Evolutionary conservation across 192 early-diverging fungal genomes (phyloP).

Genomic region (Dispira parvispora): DNA sequence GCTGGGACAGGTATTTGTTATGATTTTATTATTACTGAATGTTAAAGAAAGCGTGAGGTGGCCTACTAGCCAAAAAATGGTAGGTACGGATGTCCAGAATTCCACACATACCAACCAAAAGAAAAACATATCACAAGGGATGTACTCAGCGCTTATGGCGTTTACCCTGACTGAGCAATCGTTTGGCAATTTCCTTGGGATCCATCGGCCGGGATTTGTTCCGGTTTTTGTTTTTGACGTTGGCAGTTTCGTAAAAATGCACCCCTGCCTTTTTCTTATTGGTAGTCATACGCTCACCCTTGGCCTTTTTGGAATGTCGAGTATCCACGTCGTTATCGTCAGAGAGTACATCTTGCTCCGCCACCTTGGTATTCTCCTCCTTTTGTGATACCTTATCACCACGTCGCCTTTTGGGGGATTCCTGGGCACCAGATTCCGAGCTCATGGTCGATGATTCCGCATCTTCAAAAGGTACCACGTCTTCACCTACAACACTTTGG

Average conservation of each 20-base stretch:
- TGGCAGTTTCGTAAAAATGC: conserved; percentile 83
- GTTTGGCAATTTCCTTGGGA: conserved; percentile 29
- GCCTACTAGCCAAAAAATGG: too few relatives aligned
- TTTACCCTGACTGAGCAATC: conserved; percentile 26
- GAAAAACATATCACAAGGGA: too few relatives aligned
- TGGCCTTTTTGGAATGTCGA: conserved; percentile 26
- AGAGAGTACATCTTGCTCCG: conserved; percentile 7
- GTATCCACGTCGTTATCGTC: conserved; percentile 18
- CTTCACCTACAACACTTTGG: conserved; percentile 58
- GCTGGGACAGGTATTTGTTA: too few relatives aligned
- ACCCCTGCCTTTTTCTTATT: conserved; percentile 84
- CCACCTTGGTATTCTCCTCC: conserved; percentile 17
- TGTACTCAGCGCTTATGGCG: conserved; percentile 1
- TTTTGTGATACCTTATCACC: conserved; percentile 23
- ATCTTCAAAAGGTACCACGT: conserved; percentile 27
- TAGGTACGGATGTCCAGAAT: too few relatives aligned
- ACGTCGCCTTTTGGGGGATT: conserved; percentile 7
- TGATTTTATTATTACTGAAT: too few relatives aligned
- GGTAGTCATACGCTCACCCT: conserved; percentile 69
- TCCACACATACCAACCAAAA: too few relatives aligned
- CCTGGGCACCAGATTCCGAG: conserved; percentile 25
- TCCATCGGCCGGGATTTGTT: conserved; percentile 62
- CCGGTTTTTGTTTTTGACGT: conserved; percentile 90
- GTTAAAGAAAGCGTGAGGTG: too few relatives aligned
- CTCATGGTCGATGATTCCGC: conserved; percentile 23